Conservation (phyloP, 2,329 filamentous ascomycete genomes). For the Paecilomyces niveus region DNA sequence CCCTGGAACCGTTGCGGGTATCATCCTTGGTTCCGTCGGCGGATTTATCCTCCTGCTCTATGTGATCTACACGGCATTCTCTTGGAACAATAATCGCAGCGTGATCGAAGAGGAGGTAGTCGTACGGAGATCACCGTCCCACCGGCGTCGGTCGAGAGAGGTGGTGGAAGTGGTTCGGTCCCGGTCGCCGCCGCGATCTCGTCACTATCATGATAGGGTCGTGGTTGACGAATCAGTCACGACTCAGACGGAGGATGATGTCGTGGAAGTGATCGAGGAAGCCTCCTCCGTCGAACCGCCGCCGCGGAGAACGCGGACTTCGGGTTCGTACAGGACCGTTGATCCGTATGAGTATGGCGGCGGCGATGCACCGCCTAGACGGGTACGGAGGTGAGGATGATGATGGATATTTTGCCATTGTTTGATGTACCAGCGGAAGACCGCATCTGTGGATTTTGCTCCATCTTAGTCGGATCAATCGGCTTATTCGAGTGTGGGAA, state of each 20-base stretch:
- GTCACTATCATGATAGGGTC: constrained; percentile 14
- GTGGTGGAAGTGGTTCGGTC: constrained; percentile 29
- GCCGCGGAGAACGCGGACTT: constrained; percentile 29
- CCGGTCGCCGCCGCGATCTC: constrained; percentile 11
- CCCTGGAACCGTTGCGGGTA: constrained; percentile 54
- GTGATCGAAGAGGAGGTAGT: constrained; percentile 20
- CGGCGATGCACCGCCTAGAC: constrained; percentile 14
- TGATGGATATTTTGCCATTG: constrained; percentile 2
- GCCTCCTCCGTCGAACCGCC: constrained; percentile 32
- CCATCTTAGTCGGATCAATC: not conserved
- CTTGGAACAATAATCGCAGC: constrained; percentile 9
- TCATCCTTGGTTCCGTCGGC: constrained; percentile 42
- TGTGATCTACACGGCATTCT: constrained; percentile 37
- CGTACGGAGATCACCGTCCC: constrained; percentile 7
- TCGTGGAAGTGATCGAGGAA: constrained; percentile 55
- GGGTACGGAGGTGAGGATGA: constrained; percentile 11
- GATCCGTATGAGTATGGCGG: constrained; percentile 34
- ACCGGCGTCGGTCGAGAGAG: constrained; percentile 10
- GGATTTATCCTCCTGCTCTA: constrained; percentile 50
- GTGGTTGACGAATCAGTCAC: constrained; percentile 27
- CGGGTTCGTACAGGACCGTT: constrained; percentile 44
- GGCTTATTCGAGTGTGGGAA: not conserved
- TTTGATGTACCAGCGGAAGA: not conserved
- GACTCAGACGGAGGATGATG: constrained; percentile 37
- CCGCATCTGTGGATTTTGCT: not conserved